Conservation (phyloP, 768 basidiomycete species). For the Rhizopogon vulgaris region DNA sequence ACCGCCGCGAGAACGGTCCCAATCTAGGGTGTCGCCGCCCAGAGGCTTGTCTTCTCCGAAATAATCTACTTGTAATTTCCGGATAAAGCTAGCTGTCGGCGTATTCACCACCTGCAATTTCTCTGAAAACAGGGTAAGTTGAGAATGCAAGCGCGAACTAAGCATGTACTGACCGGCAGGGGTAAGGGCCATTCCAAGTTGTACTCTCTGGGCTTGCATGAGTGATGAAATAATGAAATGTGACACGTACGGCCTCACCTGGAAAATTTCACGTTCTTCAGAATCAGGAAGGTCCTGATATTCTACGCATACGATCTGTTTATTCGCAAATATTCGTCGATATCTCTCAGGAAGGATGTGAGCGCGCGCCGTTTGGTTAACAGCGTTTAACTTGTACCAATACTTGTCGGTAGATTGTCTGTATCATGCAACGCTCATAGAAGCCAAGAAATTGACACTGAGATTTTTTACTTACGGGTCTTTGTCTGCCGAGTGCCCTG, state of each 20-base stretch:
- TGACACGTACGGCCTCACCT: slow-evolving; percentile 35
- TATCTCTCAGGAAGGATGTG: slow-evolving; percentile 49
- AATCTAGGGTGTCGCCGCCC: slow-evolving; percentile 34
- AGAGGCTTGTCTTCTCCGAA: slow-evolving; percentile 34
- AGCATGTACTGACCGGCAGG: slow-evolving; percentile 44
- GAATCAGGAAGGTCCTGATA: slow-evolving; percentile 52
- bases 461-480: slow-evolving; percentile 35
- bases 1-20: slow-evolving; percentile 44
- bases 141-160: background rate
- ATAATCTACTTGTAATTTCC: slow-evolving; percentile 44
- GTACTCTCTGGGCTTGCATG: slow-evolving; percentile 50
- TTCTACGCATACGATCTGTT: slow-evolving; percentile 80
- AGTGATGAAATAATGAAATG: background rate
- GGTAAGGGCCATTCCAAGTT: slow-evolving; percentile 72
- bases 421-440: background rate
- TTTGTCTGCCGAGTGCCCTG: slow-evolving; percentile 23
- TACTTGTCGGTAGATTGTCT: slow-evolving; percentile 36
- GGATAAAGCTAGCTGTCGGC: slow-evolving; percentile 52
- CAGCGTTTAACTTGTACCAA: slow-evolving; percentile 37
- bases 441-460: rapidly evolving
- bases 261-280: slow-evolving; percentile 66
- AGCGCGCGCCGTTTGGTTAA: slow-evolving; percentile 7
- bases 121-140: slow-evolving; percentile 30
- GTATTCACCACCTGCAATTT: slow-evolving; percentile 63
- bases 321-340: slow-evolving; percentile 56